These are phyloP conservation scores for Penicillium paxilli DNA, from an alignment of 495 filamentous ascomycete genomes.

Conservation along the genomic window DNA sequence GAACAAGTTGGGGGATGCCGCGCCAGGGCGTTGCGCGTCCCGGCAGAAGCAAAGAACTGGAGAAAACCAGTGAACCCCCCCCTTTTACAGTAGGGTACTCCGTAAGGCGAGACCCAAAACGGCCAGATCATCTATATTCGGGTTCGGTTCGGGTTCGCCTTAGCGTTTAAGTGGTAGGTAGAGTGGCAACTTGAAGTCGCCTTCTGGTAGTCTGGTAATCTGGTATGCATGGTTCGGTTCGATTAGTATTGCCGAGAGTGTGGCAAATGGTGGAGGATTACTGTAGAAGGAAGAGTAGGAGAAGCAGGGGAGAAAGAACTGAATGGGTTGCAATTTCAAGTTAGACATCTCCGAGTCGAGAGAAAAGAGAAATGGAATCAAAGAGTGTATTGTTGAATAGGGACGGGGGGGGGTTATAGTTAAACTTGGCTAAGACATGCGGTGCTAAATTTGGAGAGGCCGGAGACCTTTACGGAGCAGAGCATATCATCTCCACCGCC, in stretches of 20 bases:
- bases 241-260: too few species aligned
- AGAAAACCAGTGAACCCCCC: neutral
- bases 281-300: neutral
- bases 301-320: neutral
- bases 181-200: too few species aligned
- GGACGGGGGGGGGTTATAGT: conserved; percentile 4
- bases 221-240: too few species aligned
- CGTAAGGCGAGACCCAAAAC: conserved; percentile 3
- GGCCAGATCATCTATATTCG: neutral
- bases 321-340: neutral
- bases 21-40: conserved; percentile 12
- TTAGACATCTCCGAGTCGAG: too few species aligned
- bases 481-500: conserved; percentile 10
- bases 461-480: neutral
- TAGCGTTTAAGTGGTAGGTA: too few species aligned
- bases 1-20: neutral
- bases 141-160: too few species aligned
- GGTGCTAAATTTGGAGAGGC: conserved; percentile 17
- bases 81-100: too few species aligned
- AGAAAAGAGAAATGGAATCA: neutral
- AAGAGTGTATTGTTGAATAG: neutral
- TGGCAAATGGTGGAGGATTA: too few species aligned
- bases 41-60: conserved; percentile 6
- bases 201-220: too few species aligned
- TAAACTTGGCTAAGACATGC: conserved; percentile 15